Evolutionary conservation across 495 filamentous ascomycete species (phyloP).

Genomic region (Xylaria venustula): DNA sequence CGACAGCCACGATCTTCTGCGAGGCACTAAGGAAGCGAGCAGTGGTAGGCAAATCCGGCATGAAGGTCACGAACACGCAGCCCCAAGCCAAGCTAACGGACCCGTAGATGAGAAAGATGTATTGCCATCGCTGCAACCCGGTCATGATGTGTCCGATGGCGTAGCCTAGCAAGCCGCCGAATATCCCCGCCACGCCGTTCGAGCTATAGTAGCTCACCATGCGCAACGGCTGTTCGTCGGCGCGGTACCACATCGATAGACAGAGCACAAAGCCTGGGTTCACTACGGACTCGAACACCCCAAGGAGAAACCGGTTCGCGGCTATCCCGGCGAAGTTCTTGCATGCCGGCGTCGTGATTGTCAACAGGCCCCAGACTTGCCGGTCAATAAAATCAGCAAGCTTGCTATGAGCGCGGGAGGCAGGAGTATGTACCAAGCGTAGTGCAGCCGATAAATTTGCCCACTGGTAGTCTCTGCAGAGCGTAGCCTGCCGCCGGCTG

Average conservation of each 20-base stretch:
- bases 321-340: conserved; percentile 50
- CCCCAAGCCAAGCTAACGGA: conserved; percentile 54
- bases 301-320: conserved; percentile 52
- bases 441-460: conserved; percentile 48
- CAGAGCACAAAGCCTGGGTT: conserved; percentile 59
- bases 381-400: background rate
- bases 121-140: conserved; percentile 43
- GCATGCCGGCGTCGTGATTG: conserved; percentile 49
- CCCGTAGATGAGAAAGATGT: conserved; percentile 50
- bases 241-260: conserved; percentile 57
- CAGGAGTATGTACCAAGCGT: conserved; percentile 27
- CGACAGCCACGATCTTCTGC: conserved; percentile 53
- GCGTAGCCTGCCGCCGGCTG: conserved; percentile 53
- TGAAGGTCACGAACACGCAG: conserved; percentile 52
- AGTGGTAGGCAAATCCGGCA: conserved; percentile 58
- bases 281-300: conserved; percentile 54
- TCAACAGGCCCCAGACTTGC: conserved; percentile 40
- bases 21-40: conserved; percentile 49
- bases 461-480: conserved; percentile 53
- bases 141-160: conserved; percentile 50
- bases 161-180: conserved; percentile 52
- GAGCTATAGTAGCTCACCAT: conserved; percentile 55
- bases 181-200: conserved; percentile 56
- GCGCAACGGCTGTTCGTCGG: conserved; percentile 54
- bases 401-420: background rate